Conservation (phyloP, 1,284 basidiomycete species). For the Irpex rosettiformis region DNA sequence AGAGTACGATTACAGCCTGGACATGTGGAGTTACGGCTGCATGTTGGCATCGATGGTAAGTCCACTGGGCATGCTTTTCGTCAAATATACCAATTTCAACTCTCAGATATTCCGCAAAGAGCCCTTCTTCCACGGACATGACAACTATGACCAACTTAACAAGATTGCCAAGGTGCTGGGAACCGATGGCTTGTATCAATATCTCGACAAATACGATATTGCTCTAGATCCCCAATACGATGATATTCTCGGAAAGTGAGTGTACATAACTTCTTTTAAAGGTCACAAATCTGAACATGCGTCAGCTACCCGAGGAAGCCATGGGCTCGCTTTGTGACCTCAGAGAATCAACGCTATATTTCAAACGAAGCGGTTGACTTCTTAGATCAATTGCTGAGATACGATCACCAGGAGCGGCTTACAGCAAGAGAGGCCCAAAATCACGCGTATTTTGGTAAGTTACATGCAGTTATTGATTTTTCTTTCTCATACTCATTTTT, state of each 20-base stretch:
- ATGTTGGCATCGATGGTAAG: constrained; percentile 98
- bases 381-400: constrained; percentile 92
- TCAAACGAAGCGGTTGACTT: constrained; percentile 99
- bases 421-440: constrained; percentile 90
- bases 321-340: constrained; percentile 91
- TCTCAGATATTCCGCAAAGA: constrained; percentile 96
- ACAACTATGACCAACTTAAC: constrained; percentile 98
- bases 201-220: constrained; percentile 93
- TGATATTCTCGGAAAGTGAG: constrained; percentile 79
- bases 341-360: constrained; percentile 95
- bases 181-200: constrained; percentile 90
- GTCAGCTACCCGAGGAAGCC: constrained; percentile 87
- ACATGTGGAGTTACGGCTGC: constrained; percentile 99
- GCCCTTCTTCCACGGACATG: constrained; percentile 99
- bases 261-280: constrained; percentile 4
- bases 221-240: constrained; percentile 89
- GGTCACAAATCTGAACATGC: neutral
- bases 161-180: constrained; percentile 98
- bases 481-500: constrained; percentile 12
- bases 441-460: constrained; percentile 84
- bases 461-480: constrained; percentile 10
- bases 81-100: neutral
- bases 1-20: constrained; percentile 94
- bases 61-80: constrained; percentile 5
- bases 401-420: constrained; percentile 95